Base-by-base conservation (phyloP, 1,139 yeast genomes). In the Blastobotrys petasosporus region DNA sequence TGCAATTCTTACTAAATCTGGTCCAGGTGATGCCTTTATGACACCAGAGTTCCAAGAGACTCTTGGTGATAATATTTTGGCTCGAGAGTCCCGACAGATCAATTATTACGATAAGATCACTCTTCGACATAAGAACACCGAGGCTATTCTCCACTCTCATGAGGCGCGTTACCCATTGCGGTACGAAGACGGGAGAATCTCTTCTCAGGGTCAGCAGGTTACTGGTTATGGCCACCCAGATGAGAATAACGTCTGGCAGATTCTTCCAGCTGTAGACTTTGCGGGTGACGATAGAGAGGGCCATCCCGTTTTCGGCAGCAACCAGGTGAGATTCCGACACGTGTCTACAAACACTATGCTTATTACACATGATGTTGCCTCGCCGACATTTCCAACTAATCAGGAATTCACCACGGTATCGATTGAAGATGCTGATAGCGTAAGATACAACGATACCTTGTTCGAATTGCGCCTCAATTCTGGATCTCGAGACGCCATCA, bases 21-120 rank as follows among this genome's bases (percentile, higher is more conserved):
- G 99, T 31, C 94, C 97, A 5, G 99, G 99, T 51, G 97, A 94
- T 65, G 72, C 74, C 4, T 90, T 90, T 65, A 94, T 94, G 98
- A 78, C 94, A 13, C 73, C 92, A 2, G 94, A 83, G 49, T 94
- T 94, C 73, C 97, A 92, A 67, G 95, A 87, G 62, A 82, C 96
- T 12, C 74, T 92, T 47, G 79, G 79, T 25, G 98, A 90, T 61
- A 86, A 94, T 37, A 54, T 61, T 15, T 63, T 86, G 60, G 85
- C 94, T 2, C 76, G 69, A 57, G 78, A 78, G 43, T 77, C 97
- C 7, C 83, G 79, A 60, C 78, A 75, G 36, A 79, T 92, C 45
- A 77, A 86, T 59, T 92, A 75, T 64, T 75, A 77, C 62, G 98
- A 92, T 64, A 67, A 76, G 17, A 67, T 92, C 46, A 86, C 95